Base-by-base conservation (phyloP, 2,329 filamentous ascomycete genomes). In the Delphinella strobiligena region DNA sequence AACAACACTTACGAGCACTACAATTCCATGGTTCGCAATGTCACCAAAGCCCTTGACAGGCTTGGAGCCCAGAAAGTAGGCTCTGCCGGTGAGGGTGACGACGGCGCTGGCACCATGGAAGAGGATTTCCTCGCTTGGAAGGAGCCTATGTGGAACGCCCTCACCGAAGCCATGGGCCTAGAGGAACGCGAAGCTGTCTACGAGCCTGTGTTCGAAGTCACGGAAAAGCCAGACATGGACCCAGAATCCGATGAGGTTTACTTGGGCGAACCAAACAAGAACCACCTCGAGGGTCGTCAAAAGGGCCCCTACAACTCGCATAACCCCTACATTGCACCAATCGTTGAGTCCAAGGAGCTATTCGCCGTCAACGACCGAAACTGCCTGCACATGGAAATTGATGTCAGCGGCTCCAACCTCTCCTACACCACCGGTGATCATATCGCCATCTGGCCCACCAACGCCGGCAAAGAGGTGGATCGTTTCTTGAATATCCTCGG, bases 71-170 rank as follows among this genome's bases (percentile, higher is more conserved):
- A 78, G 55, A 75, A 86, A 50, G 85, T 98, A 50, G 88, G 91
- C 34, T 71, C 79, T 42, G 86, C 88, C 41, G 91, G 93, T 52
- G 89, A 96, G 67, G 91, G 91, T 54, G 91, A 98, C 54, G 91
- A 98, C 59, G 91, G 93, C 48, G 88, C 91, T 49, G 91, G 93
- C 45, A 98, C 91, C 42, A 98, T 98, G 93, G 91, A 98, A 66
- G 93, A 98, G 66, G 93, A 98, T 56, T 98, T 96, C 62, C 67
- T 98, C 54, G 85, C 89, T 49, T 98, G 91, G 91, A 98, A 98
- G 68, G 91, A 98, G 55, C 88, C 88, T 46, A 98, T 98, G 91
- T 98, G 93, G 91, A 69, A 74, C 53, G 83, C 82, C 44, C 71
- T 98, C 38, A 72, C 82, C 17, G 75, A 84, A 49, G 78, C 84